A percentile compares a stretch with the other conserved stretches of the same genome.
Conservation (phyloP, 2,329 filamentous ascomycete species). For the Pseudogymnoascus sp. region DNA sequence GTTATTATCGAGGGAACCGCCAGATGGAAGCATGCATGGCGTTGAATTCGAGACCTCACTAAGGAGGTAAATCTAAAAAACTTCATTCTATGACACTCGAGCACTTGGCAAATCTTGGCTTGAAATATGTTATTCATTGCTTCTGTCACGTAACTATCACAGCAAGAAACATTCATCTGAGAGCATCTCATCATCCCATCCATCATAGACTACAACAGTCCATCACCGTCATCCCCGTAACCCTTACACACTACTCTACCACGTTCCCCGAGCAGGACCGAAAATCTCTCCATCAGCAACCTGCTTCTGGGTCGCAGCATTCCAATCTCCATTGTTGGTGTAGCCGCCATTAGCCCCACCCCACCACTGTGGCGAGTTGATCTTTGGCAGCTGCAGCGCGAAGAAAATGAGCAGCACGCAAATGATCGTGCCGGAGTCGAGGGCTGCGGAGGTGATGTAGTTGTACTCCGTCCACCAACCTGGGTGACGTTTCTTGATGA, state of each 20-base stretch:
- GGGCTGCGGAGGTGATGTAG: conserved; percentile 65
- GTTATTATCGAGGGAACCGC: background rate
- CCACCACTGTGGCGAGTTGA: conserved; percentile 52
- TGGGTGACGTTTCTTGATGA: conserved; percentile 55
- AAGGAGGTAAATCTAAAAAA: background rate
- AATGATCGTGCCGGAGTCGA: conserved; percentile 62
- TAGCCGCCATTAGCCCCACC: conserved; percentile 41
- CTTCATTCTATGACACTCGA: background rate
- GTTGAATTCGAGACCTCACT: background rate
- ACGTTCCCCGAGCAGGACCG: conserved; percentile 41
- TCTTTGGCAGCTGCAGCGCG: conserved; percentile 54
- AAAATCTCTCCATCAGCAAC: conserved; percentile 52
- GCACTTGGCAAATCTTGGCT: background rate
- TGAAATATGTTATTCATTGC: background rate
- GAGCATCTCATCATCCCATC: background rate
- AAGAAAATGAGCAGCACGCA: conserved; percentile 66
- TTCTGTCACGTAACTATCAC: background rate
- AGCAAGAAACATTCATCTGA: background rate
- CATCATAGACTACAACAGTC: background rate
- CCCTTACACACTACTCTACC: background rate
- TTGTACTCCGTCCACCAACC: conserved; percentile 77
- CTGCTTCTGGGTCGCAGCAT: conserved; percentile 47
- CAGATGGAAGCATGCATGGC: background rate
- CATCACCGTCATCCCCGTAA: background rate
- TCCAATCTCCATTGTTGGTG: conserved; percentile 10